A percentile compares a stretch with the other conserved stretches of the same genome.
Evolutionary conservation across 495 filamentous ascomycete genomes (phyloP).

Genomic region (Penicillium roqueforti): DNA sequence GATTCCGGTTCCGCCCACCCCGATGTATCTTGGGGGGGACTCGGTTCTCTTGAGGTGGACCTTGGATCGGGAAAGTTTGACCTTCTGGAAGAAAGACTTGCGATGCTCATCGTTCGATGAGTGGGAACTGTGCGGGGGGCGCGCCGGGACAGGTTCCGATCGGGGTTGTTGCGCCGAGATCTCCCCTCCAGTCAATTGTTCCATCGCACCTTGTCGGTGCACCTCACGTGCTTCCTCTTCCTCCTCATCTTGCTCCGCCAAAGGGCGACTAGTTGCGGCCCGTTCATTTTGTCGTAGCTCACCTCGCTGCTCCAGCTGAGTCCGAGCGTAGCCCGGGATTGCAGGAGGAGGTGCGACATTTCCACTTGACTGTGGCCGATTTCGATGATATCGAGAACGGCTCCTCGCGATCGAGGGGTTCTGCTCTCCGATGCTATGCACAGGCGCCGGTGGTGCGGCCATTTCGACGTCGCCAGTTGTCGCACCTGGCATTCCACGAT

Average conservation of each 20-base stretch:
- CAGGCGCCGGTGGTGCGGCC: not conserved
- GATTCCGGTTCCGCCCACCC: constrained; percentile 41
- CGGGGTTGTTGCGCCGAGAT: constrained; percentile 9
- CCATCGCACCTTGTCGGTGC: constrained; percentile 36
- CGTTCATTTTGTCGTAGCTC: constrained; percentile 10
- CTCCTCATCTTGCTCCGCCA: constrained; percentile 13
- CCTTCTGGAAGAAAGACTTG: constrained; percentile 26
- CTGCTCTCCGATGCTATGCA: constrained; percentile 5
- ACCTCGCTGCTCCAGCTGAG: not conserved
- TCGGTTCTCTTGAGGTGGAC: constrained; percentile 10
- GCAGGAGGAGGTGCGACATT: constrained; percentile 25
- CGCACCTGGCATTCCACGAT: constrained; percentile 26
- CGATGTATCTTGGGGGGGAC: constrained; percentile 22
- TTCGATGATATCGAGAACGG: constrained; percentile 57
- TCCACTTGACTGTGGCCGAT: constrained; percentile 25
- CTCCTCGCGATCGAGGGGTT: constrained; percentile 47
- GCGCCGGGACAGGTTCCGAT: not conserved
- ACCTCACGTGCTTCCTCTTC: constrained; percentile 44
- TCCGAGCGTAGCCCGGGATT: constrained; percentile 22
- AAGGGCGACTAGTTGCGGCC: not conserved
- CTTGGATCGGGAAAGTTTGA: constrained; percentile 22
- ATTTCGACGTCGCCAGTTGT: constrained; percentile 1
- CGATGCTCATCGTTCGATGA: constrained; percentile 7
- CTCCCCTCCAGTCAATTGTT: constrained; percentile 31
- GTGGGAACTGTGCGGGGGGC: not conserved